These are phyloP conservation scores for Hygrocybe coccinea DNA, from an alignment of 768 basidiomycete genomes.

Conservation along the genomic window DNA sequence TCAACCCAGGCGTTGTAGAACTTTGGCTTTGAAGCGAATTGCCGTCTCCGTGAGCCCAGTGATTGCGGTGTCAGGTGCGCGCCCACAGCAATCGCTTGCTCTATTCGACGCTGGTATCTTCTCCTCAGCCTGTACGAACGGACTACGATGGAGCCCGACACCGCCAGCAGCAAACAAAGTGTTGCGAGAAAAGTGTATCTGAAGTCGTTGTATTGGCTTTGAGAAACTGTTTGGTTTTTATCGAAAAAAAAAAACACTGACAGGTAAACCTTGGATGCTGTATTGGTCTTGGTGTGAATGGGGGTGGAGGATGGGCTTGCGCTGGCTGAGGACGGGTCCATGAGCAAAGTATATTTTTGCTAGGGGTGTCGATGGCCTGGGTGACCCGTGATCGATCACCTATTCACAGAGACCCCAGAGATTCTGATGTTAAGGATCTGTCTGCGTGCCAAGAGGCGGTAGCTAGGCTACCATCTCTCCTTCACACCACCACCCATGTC, in stretches of 20 bases:
- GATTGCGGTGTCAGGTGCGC: conserved; percentile 39
- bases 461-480: background rate
- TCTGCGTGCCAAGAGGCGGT: too few relatives aligned
- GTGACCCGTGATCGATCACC: background rate
- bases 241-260: conserved; percentile 21
- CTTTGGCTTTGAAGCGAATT: conserved; percentile 47
- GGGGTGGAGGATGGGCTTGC: conserved; percentile 13
- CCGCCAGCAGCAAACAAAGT: conserved; percentile 58
- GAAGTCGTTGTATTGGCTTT: too few relatives aligned
- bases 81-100: conserved; percentile 51
- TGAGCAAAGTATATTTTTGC: background rate
- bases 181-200: conserved; percentile 74
- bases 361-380: background rate
- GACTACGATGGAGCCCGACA: conserved; percentile 60
- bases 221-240: too few relatives aligned
- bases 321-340: conserved; percentile 17
- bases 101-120: conserved; percentile 49
- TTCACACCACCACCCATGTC: conserved; percentile 15
- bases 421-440: background rate
- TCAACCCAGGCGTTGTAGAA: conserved; percentile 46
- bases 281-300: conserved; percentile 8
- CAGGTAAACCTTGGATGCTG: conserved; percentile 44
- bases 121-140: conserved; percentile 59
- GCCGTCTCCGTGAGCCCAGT: conserved; percentile 36
- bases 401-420: background rate